A percentile compares a stretch with the other conserved stretches of the same genome.
phyloP scores from a whole-genome alignment of 768 basidiomycete species.

The Phaffia tasmanica region DNA sequence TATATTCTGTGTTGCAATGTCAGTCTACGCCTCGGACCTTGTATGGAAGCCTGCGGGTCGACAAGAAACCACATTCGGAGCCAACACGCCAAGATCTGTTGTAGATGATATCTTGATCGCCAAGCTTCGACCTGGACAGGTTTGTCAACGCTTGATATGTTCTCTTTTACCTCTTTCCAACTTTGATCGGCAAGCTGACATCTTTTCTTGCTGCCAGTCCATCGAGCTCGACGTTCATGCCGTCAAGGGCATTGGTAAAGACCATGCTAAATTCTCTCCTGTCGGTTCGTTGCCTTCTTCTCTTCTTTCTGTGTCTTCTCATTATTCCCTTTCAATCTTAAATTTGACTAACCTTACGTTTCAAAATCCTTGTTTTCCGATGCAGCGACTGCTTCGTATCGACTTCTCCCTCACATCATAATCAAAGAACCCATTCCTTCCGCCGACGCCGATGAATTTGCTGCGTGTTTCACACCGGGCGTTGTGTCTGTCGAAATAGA shows the following conservation, averaged over 20 bases:
- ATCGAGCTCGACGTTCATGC: conserved; percentile 80
- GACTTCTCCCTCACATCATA: conserved; percentile 71
- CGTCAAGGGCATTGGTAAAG: conserved; percentile 80
- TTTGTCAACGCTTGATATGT: conserved; percentile 25
- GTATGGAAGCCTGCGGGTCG: conserved; percentile 23
- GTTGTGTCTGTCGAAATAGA: conserved; percentile 39
- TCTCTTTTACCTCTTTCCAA: not conserved
- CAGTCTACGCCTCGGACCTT: conserved; percentile 23
- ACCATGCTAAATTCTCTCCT: conserved; percentile 93
- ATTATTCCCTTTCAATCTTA: not conserved
- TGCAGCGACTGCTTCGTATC: conserved; percentile 86
- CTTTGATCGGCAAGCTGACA: not conserved
- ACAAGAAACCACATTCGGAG: conserved; percentile 16
- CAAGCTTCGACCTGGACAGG: conserved; percentile 84
- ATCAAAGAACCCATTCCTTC: conserved; percentile 64
- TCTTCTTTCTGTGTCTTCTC: not conserved
- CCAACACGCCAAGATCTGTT: conserved; percentile 51
- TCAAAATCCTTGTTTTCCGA: not conserved
- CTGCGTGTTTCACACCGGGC: conserved; percentile 68
- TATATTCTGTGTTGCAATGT: not conserved
- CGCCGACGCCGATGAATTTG: conserved; percentile 67
- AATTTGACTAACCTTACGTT: not conserved
- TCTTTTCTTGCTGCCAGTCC: conserved; percentile 34
- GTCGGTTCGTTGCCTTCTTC: conserved; percentile 51
- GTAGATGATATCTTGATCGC: conserved; percentile 76